Conservation (phyloP, 257 asterid species). For the Nicotiana noctiflora region DNA sequence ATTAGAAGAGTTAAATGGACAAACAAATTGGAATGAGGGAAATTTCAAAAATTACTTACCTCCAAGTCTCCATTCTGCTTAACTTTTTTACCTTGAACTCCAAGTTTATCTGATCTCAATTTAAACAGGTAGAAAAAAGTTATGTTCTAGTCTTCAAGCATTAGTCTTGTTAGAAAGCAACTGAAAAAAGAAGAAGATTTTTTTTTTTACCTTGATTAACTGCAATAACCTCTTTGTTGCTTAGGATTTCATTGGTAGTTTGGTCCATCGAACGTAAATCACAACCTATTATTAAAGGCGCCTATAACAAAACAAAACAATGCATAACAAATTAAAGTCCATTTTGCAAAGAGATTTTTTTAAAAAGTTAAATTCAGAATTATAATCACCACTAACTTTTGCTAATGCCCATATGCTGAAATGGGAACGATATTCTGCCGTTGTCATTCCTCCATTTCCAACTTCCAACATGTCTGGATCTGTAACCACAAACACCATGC, state of each 20-base stretch:
- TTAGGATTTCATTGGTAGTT: constrained; percentile 34
- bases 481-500: constrained; percentile 16
- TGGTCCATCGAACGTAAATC: constrained; percentile 64
- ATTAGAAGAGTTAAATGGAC: not conserved
- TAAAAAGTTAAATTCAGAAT: not conserved
- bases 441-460: constrained; percentile 90
- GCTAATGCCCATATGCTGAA: constrained; percentile 93
- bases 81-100: constrained; percentile 64
- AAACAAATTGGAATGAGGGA: not conserved
- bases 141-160: not conserved
- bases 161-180: no score
- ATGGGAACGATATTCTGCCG: constrained; percentile 76
- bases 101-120: constrained; percentile 50
- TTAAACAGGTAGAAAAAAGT: not conserved
- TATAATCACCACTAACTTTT: constrained; percentile 39
- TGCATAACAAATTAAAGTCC: not conserved
- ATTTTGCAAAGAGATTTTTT: not conserved
- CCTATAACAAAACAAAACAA: constrained; percentile 30
- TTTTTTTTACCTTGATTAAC: constrained; percentile 65
- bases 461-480: constrained; percentile 99
- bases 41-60: constrained; percentile 26
- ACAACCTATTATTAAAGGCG: constrained; percentile 88
- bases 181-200: no score
- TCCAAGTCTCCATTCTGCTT: constrained; percentile 59
- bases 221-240: constrained; percentile 75